These are phyloP conservation scores for Alternaria consortialis DNA, from an alignment of 2,329 filamentous ascomycete species.

Conservation along the genomic window DNA sequence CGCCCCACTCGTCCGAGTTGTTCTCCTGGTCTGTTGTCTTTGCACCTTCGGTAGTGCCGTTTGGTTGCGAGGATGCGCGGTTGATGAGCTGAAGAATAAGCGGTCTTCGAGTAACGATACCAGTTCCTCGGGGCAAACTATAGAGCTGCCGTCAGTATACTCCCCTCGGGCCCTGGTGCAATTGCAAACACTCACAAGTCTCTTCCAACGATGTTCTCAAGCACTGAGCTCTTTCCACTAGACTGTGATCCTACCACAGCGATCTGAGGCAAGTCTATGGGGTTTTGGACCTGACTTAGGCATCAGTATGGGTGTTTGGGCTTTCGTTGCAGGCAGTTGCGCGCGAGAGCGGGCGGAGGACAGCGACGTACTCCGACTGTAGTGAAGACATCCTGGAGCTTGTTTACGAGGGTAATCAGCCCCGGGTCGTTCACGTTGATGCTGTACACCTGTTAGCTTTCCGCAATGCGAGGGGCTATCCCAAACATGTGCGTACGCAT, in stretches of 20 bases:
- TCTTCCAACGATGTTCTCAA: conserved; percentile 98
- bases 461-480: conserved; percentile 23
- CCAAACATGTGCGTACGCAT: conserved; percentile 48
- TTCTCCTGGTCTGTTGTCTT: conserved; percentile 81
- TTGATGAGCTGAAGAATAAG: conserved; percentile 99
- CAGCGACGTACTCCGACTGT: conserved; percentile 79
- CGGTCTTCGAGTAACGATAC: conserved; percentile 95
- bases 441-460: conserved; percentile 55
- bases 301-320: conserved; percentile 40
- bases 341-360: conserved; percentile 1
- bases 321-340: conserved; percentile 10
- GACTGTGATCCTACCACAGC: conserved; percentile 98
- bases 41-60: conserved; percentile 73
- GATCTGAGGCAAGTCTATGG: conserved; percentile 98
- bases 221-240: conserved; percentile 97
- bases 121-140: conserved; percentile 94
- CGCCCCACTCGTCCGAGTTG: conserved; percentile 96
- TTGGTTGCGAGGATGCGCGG: conserved; percentile 69
- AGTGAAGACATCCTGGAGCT: conserved; percentile 98
- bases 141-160: conserved; percentile 36
- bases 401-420: conserved; percentile 89
- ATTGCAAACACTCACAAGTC: conserved; percentile 79
- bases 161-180: conserved; percentile 12
- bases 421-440: conserved; percentile 77
- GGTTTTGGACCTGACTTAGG: conserved; percentile 82